Evolutionary conservation across 139 green algal genomes (phyloP).

Genomic region (Haematococcus lacustris): DNA sequence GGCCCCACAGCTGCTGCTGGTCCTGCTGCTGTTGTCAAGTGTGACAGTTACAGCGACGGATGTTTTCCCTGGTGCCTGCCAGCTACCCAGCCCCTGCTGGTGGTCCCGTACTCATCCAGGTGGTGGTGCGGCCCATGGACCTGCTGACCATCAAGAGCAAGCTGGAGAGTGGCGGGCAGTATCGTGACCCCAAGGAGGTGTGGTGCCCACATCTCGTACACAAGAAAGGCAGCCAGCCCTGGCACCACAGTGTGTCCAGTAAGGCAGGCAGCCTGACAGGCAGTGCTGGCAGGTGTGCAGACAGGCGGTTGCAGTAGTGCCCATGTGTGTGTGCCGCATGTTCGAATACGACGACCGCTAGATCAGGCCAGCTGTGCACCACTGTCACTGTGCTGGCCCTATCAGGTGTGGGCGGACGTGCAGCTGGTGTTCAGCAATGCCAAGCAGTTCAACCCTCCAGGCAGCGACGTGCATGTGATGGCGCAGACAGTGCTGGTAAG

Average conservation of each 20-base stretch:
- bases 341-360: background rate
- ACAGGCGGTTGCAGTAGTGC: no score
- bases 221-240: no score
- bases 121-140: background rate
- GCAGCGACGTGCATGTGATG: constrained; percentile 79
- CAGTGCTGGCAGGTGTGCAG: background rate
- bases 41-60: no score
- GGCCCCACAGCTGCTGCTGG: no score
- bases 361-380: background rate
- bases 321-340: background rate
- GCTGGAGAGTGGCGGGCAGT: background rate
- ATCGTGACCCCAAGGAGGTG: background rate
- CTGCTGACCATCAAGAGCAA: background rate
- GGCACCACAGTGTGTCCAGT: background rate
- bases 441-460: constrained; percentile 70
- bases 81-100: background rate
- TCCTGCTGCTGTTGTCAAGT: no score
- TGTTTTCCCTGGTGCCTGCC: no score
- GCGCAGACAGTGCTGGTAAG: constrained; percentile 62
- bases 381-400: background rate
- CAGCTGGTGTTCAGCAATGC: constrained; percentile 78
- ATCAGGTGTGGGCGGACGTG: constrained; percentile 32
- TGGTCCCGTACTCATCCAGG: background rate
- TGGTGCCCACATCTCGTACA: background rate
- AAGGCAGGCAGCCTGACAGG: background rate